Evolutionary conservation across 352 stramenopile species (phyloP).

Genomic region (Phytophthora multivora): DNA sequence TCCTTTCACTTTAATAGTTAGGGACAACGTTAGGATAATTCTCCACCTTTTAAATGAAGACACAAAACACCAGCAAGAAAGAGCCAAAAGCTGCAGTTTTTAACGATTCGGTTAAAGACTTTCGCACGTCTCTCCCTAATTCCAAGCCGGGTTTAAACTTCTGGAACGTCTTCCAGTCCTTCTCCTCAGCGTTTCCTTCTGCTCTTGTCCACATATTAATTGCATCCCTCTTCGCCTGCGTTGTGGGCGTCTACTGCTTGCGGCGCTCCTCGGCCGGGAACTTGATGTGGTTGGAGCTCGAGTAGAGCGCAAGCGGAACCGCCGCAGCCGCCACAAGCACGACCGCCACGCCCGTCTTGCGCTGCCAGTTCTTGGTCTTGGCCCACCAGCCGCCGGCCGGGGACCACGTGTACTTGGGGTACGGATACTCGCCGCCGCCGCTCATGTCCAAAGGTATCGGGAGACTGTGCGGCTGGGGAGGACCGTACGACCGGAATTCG

Average conservation of each 20-base stretch:
- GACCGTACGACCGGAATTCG: slow-evolving; percentile 5
- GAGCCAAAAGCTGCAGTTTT: slow-evolving; percentile 11
- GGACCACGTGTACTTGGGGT: slow-evolving; percentile 89
- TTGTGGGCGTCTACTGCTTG: slow-evolving; percentile 39
- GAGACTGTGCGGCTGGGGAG: slow-evolving; percentile 25
- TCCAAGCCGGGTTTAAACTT: neutral
- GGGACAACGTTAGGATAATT: neutral
- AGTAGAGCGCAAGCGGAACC: slow-evolving; percentile 65
- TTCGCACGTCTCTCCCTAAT: neutral
- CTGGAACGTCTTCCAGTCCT: neutral
- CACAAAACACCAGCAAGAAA: neutral
- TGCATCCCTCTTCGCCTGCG: slow-evolving; percentile 1
- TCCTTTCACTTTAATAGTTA: neutral
- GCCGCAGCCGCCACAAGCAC: slow-evolving; percentile 51
- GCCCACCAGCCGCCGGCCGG: slow-evolving; percentile 86
- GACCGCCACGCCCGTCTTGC: slow-evolving; percentile 69
- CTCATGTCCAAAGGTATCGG: slow-evolving; percentile 42
- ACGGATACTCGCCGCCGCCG: slow-evolving; percentile 83
- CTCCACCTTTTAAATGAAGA: neutral
- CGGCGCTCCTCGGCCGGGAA: slow-evolving; percentile 75
- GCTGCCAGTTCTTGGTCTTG: slow-evolving; percentile 85
- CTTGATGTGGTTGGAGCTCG: slow-evolving; percentile 69
- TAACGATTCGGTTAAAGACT: slow-evolving; percentile 4
- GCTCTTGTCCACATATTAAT: slow-evolving; percentile 28
- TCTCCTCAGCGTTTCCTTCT: neutral